These are phyloP conservation scores for Sedum album DNA, from an alignment of 164 flowering plant species.

Conservation along the genomic window DNA sequence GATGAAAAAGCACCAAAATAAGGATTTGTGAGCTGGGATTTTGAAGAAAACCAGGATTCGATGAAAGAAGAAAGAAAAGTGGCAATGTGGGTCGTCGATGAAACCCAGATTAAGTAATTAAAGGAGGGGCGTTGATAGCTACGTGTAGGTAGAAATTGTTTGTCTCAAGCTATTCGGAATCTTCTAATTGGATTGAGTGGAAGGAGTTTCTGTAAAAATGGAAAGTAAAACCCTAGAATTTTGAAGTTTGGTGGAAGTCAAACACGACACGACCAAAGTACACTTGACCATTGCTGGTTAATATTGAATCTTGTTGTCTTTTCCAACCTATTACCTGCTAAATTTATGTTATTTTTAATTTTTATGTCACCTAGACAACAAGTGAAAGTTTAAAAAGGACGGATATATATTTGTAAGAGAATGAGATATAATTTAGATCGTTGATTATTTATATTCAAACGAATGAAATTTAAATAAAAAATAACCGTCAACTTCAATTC, in stretches of 20 bases:
- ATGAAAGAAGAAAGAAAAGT: background rate
- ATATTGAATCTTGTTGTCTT: no score
- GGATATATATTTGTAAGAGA: no score
- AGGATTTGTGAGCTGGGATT: background rate
- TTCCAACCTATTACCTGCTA: no score
- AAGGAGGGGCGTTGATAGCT: background rate
- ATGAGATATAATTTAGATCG: no score
- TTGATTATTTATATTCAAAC: no score
- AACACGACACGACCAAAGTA: no score
- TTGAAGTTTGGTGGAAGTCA: background rate
- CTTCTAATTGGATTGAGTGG: background rate
- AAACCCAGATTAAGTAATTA: background rate
- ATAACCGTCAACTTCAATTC: no score
- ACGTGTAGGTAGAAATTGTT: background rate
- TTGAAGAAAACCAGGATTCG: background rate
- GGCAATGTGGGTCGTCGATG: slow-evolving; percentile 2
- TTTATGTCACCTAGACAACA: no score
- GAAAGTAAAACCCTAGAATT: background rate
- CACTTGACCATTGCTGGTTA: background rate
- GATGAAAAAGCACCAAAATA: background rate
- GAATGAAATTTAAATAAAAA: no score
- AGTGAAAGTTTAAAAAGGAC: no score
- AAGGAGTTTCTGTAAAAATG: background rate
- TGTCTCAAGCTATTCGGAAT: background rate
- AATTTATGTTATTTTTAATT: no score